Evolutionary conservation across 257 asterid species (phyloP).

Genomic region (Fraxinus cuspidata): DNA sequence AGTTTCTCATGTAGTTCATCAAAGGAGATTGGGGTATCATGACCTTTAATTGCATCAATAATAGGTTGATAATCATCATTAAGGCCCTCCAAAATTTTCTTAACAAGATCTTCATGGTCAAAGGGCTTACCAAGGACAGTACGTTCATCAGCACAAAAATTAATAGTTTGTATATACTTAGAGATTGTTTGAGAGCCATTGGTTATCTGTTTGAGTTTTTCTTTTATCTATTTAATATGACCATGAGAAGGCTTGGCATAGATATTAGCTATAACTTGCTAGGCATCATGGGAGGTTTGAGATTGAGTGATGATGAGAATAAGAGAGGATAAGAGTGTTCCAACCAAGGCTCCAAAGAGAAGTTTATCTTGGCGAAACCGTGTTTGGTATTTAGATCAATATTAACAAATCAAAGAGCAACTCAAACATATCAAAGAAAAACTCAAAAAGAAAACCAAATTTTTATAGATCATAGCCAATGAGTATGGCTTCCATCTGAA

Average conservation of each 20-base stretch:
- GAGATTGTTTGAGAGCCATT: conserved; percentile 3
- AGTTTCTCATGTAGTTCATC: conserved; percentile 21
- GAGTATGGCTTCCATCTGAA: conserved; percentile 13
- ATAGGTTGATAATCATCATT: conserved; percentile 2
- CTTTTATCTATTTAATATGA: conserved; percentile 21
- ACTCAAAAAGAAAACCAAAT: too few relatives aligned
- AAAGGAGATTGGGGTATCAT: conserved; percentile 5
- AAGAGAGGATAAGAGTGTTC: background rate
- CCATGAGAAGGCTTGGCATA: background rate
- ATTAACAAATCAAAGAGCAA: too few relatives aligned
- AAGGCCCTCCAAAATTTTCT: background rate
- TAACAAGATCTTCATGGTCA: conserved; percentile 8
- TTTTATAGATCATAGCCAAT: background rate
- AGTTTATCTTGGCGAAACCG: conserved; percentile 16
- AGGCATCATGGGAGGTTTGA: too few relatives aligned
- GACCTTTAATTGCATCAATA: background rate
- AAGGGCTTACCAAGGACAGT: conserved; percentile 9
- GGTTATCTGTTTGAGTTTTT: background rate
- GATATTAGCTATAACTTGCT: too few relatives aligned
- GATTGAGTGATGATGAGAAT: too few relatives aligned
- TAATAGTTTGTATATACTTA: background rate
- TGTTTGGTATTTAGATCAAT: background rate
- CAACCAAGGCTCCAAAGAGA: conserved; percentile 1
- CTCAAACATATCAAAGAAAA: too few relatives aligned
- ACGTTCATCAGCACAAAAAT: background rate